phyloP scores from a whole-genome alignment of 345 rosid species.

The Aethionema arabicum region DNA sequence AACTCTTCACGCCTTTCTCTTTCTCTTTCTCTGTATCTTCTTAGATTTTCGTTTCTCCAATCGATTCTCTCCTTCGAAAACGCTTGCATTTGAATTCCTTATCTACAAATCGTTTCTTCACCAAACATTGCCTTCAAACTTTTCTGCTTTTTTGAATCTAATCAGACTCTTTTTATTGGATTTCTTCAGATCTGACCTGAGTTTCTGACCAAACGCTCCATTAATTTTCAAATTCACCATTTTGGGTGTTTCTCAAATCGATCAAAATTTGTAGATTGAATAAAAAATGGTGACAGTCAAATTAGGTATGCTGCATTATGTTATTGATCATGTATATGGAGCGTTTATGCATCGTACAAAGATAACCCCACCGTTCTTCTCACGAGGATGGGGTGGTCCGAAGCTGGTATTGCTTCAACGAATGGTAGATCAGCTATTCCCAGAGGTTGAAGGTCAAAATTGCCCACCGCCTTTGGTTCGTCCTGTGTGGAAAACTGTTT shows the following conservation, averaged over 20 bases:
- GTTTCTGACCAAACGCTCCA: background rate
- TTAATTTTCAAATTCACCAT: slow-evolving; percentile 1
- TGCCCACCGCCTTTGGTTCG: slow-evolving; percentile 70
- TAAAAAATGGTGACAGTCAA: slow-evolving; percentile 68
- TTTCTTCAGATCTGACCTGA: slow-evolving; percentile 28
- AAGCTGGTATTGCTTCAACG: slow-evolving; percentile 86
- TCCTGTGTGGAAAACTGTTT: slow-evolving; percentile 85
- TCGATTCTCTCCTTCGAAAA: too few species aligned
- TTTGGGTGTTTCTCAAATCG: slow-evolving; percentile 9
- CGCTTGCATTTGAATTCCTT: too few species aligned
- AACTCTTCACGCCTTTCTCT: too few species aligned
- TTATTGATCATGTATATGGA: slow-evolving; percentile 87
- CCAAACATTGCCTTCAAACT: slow-evolving; percentile 10
- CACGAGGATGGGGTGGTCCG: slow-evolving; percentile 93
- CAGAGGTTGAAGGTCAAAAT: slow-evolving; percentile 60
- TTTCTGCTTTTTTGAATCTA: background rate
- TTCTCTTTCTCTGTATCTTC: too few species aligned
- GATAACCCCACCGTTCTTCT: slow-evolving; percentile 80
- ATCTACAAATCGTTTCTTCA: too few species aligned
- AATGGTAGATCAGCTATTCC: slow-evolving; percentile 71
- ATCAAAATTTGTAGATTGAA: background rate
- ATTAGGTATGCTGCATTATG: slow-evolving; percentile 88
- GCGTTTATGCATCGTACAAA: slow-evolving; percentile 87
- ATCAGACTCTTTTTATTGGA: background rate
- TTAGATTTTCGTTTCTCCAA: too few species aligned